Conservation (phyloP, 306 rosid species). For the Urtica urens region DNA sequence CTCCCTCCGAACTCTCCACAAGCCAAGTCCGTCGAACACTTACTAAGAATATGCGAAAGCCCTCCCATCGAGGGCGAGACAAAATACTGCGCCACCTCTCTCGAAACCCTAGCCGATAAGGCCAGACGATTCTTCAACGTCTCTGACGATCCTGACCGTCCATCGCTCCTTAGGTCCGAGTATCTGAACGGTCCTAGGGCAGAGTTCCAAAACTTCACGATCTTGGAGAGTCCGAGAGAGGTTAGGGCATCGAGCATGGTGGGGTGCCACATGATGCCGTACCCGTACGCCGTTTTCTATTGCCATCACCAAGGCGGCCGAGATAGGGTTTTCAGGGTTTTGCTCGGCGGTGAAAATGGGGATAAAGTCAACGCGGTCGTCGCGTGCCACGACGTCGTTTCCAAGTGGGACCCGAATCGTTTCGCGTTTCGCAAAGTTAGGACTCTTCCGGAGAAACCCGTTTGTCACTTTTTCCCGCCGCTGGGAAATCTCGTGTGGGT, state of each 20-base stretch:
- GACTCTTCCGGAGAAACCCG: not conserved
- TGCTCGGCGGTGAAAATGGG: slow-evolving; percentile 33
- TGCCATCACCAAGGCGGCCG: slow-evolving; percentile 40
- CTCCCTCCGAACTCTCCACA: slow-evolving; percentile 26
- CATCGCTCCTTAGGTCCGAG: slow-evolving; percentile 4
- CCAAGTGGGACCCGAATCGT: slow-evolving; percentile 39
- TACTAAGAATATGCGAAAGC: slow-evolving; percentile 31
- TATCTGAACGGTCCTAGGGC: not conserved
- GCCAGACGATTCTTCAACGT: slow-evolving; percentile 25
- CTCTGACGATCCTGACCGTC: not conserved
- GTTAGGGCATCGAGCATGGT: slow-evolving; percentile 43
- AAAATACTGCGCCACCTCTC: slow-evolving; percentile 40
- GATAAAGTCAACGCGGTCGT: slow-evolving; percentile 41
- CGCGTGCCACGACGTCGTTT: slow-evolving; percentile 48
- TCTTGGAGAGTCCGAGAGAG: slow-evolving; percentile 30
- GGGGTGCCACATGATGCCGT: slow-evolving; percentile 39
- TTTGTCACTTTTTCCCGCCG: not conserved
- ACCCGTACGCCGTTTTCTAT: slow-evolving; percentile 39
- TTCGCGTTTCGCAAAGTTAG: slow-evolving; percentile 12
- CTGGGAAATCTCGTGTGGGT: not conserved
- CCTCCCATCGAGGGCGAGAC: slow-evolving; percentile 35
- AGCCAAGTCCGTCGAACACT: slow-evolving; percentile 25
- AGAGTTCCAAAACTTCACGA: slow-evolving; percentile 25
- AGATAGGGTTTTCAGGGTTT: slow-evolving; percentile 43
- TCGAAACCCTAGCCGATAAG: slow-evolving; percentile 37